Conservation (phyloP, 306 rosid genomes). For the Trifolium fragiferum region DNA sequence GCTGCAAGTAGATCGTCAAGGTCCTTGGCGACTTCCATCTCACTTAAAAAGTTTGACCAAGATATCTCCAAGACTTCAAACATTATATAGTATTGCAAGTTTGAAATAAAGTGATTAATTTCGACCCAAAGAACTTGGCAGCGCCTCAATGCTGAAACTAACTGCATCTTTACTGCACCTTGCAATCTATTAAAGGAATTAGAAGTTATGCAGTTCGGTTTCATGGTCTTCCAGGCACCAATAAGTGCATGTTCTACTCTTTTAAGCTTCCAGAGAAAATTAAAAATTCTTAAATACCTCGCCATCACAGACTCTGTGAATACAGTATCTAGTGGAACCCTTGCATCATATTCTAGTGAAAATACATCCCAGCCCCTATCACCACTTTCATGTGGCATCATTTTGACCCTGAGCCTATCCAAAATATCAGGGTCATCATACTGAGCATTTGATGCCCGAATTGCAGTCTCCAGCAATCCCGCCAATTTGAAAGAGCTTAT, state of each 20-base stretch:
- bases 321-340: conserved; percentile 88
- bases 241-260: conserved; percentile 95
- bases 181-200: conserved; percentile 79
- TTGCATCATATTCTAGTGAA: conserved; percentile 91
- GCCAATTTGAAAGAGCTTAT: conserved; percentile 93
- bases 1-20: conserved; percentile 95
- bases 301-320: conserved; percentile 96
- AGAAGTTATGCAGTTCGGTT: conserved; percentile 91
- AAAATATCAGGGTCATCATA: conserved; percentile 92
- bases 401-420: conserved; percentile 91
- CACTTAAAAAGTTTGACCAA: conserved; percentile 81
- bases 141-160: conserved; percentile 89
- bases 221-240: conserved; percentile 96
- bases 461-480: conserved; percentile 88
- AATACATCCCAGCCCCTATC: conserved; percentile 98
- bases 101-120: conserved; percentile 95
- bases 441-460: conserved; percentile 93
- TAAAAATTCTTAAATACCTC: conserved; percentile 85
- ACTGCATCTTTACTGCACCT: conserved; percentile 66
- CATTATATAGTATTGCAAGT: conserved; percentile 95
- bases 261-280: conserved; percentile 96
- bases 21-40: conserved; percentile 94
- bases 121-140: conserved; percentile 98
- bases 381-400: conserved; percentile 96
- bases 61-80: conserved; percentile 97